phyloP scores from a whole-genome alignment of 495 filamentous ascomycete species.

The Neurospora sp. region DNA sequence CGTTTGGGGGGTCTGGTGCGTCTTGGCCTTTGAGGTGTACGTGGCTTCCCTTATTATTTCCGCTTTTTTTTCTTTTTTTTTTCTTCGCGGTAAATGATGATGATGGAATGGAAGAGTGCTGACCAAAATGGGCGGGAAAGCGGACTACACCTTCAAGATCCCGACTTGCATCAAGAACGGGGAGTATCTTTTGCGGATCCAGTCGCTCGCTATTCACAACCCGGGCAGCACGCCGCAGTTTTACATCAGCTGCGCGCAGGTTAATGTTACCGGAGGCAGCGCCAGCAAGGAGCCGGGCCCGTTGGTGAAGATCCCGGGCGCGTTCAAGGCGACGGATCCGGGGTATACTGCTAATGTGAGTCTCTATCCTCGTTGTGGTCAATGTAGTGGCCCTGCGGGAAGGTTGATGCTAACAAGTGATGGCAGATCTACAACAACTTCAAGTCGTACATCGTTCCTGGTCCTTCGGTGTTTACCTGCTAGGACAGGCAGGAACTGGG shows the following conservation, averaged over 20 bases:
- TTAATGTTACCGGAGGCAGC: constrained; percentile 41
- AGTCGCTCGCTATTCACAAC: constrained; percentile 54
- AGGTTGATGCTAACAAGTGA: background rate
- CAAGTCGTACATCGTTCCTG: constrained; percentile 39
- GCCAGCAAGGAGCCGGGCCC: constrained; percentile 37
- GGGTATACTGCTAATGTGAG: constrained; percentile 40
- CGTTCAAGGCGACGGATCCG: constrained; percentile 44
- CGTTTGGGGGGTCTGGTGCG: constrained; percentile 21
- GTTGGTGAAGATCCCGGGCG: constrained; percentile 42
- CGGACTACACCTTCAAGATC: constrained; percentile 42
- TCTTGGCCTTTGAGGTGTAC: constrained; percentile 32
- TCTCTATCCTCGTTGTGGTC: no score
- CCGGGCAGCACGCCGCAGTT: constrained; percentile 40
- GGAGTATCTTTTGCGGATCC: constrained; percentile 53
- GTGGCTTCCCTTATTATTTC: no score
- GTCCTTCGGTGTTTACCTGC: constrained; percentile 31
- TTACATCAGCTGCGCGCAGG: constrained; percentile 49
- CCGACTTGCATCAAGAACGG: constrained; percentile 44
- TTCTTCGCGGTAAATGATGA: no score
- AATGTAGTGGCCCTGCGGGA: no score
- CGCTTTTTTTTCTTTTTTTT: no score
- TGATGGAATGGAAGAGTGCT: no score
- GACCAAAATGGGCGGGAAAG: no score
- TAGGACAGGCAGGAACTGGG: background rate
- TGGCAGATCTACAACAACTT: constrained; percentile 41